phyloP scores from a whole-genome alignment of 2,329 filamentous ascomycete genomes.

The Phaeosphaeriaceae sp. region DNA sequence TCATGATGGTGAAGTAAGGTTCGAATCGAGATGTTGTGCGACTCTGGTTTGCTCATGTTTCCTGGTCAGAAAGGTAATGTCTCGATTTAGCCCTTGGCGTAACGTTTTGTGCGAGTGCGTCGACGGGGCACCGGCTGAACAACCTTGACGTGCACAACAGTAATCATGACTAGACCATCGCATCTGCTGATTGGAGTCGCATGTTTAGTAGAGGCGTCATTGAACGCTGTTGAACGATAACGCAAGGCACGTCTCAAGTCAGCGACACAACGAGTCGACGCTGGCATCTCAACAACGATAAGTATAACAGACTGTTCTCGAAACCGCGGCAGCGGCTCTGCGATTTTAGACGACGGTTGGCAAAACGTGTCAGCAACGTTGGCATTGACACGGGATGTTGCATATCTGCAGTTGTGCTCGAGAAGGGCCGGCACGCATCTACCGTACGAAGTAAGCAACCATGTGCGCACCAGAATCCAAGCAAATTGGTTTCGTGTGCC shows the following conservation, averaged over 20 bases:
- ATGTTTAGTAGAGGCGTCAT: slow-evolving; percentile 6
- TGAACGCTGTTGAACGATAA: background rate
- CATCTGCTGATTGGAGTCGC: slow-evolving; percentile 1
- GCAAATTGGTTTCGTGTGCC: background rate
- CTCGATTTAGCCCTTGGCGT: slow-evolving; percentile 1
- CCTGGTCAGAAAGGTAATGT: slow-evolving; percentile 2
- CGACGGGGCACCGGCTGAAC: slow-evolving; percentile 13
- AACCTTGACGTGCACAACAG: slow-evolving; percentile 25
- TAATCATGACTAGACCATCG: slow-evolving; percentile 25
- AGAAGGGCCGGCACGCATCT: background rate
- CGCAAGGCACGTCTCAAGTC: background rate
- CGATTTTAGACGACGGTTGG: slow-evolving; percentile 3
- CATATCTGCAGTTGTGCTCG: background rate
- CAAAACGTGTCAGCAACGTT: background rate
- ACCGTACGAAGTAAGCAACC: background rate
- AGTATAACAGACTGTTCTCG: background rate
- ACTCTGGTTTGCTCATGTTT: slow-evolving; percentile 7
- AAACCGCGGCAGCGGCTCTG: background rate
- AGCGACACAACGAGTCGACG: background rate
- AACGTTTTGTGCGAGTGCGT: slow-evolving; percentile 5
- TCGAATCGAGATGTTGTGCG: background rate
- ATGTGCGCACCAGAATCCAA: background rate
- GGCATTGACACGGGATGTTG: background rate
- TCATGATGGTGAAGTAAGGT: background rate
- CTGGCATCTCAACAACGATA: background rate